phyloP scores from a whole-genome alignment of 2,329 filamentous ascomycete species.

The Anisogramma anomala region DNA sequence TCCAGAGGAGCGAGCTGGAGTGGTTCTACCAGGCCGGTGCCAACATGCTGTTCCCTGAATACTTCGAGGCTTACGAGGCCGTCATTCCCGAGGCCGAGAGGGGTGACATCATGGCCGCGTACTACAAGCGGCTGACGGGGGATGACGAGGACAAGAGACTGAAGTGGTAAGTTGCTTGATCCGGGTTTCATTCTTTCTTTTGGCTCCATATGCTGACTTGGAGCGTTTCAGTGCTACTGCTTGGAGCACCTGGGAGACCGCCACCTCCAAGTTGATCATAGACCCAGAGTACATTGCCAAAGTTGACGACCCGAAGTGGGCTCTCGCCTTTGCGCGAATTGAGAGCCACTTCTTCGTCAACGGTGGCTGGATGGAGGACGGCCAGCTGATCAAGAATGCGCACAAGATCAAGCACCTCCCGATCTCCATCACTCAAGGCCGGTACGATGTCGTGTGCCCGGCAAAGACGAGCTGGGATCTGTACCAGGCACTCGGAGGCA shows the following conservation, averaged over 20 bases:
- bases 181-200: not conserved
- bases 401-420: conserved; percentile 21
- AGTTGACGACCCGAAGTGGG: conserved; percentile 19
- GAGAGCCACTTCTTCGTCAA: conserved; percentile 33
- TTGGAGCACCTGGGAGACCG: conserved; percentile 20
- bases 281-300: conserved; percentile 20
- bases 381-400: conserved; percentile 24
- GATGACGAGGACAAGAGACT: conserved; percentile 22
- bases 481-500: conserved; percentile 26
- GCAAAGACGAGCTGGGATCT: conserved; percentile 31
- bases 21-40: conserved; percentile 24
- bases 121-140: conserved; percentile 29
- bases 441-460: conserved; percentile 35
- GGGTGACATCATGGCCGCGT: conserved; percentile 25
- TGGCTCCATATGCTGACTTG: not conserved
- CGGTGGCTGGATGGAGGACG: conserved; percentile 29
- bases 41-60: conserved; percentile 27
- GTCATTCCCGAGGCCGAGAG: conserved; percentile 27
- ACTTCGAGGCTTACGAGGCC: conserved; percentile 25
- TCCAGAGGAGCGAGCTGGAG: conserved; percentile 26
- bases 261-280: conserved; percentile 19
- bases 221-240: conserved; percentile 20
- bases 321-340: conserved; percentile 28
- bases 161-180: conserved; percentile 17
- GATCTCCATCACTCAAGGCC: conserved; percentile 30